Conservation (phyloP, 164 flowering plant genomes). For the Tetrastigma voinierianum region DNA sequence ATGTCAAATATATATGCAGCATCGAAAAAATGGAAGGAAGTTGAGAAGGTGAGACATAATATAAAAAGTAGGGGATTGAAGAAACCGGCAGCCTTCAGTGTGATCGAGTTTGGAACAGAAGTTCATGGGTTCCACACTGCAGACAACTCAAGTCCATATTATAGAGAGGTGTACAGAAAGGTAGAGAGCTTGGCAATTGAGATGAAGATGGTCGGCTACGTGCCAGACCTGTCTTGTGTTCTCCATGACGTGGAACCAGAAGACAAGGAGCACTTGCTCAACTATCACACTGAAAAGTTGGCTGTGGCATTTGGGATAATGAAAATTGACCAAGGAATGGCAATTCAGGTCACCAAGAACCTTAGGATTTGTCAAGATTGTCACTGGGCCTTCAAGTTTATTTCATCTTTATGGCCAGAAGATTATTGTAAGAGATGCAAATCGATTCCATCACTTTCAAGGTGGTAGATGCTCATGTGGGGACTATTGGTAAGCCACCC, state of each 20-base stretch:
- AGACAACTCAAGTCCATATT: slow-evolving; percentile 30
- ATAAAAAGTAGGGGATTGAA: slow-evolving; percentile 39
- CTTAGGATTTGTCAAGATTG: slow-evolving; percentile 45
- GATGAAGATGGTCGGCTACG: slow-evolving; percentile 45
- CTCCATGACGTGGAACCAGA: slow-evolving; percentile 46
- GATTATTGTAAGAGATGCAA: slow-evolving; percentile 13
- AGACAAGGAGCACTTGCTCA: slow-evolving; percentile 37
- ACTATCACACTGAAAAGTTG: slow-evolving; percentile 42
- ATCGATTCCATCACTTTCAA: slow-evolving; percentile 20
- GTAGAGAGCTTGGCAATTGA: slow-evolving; percentile 27
- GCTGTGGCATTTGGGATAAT: slow-evolving; percentile 45
- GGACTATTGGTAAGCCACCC: slow-evolving; percentile 11
- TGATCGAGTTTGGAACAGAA: slow-evolving; percentile 35
- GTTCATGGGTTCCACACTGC: slow-evolving; percentile 45
- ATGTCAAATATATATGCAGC: slow-evolving; percentile 51
- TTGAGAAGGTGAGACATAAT: slow-evolving; percentile 26
- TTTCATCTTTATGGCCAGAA: slow-evolving; percentile 19
- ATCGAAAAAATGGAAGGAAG: slow-evolving; percentile 43
- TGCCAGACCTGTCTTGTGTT: slow-evolving; percentile 35
- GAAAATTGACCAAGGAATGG: slow-evolving; percentile 21
- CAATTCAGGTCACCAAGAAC: slow-evolving; percentile 39
- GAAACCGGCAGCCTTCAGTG: slow-evolving; percentile 46
- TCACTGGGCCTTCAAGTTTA: slow-evolving; percentile 39
- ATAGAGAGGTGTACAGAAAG: slow-evolving; percentile 23
- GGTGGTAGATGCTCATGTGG: slow-evolving; percentile 13